A percentile compares a stretch with the other conserved stretches of the same genome.
Evolutionary conservation across 2,329 filamentous ascomycete genomes (phyloP).

Genomic region (Botrytis porri): DNA sequence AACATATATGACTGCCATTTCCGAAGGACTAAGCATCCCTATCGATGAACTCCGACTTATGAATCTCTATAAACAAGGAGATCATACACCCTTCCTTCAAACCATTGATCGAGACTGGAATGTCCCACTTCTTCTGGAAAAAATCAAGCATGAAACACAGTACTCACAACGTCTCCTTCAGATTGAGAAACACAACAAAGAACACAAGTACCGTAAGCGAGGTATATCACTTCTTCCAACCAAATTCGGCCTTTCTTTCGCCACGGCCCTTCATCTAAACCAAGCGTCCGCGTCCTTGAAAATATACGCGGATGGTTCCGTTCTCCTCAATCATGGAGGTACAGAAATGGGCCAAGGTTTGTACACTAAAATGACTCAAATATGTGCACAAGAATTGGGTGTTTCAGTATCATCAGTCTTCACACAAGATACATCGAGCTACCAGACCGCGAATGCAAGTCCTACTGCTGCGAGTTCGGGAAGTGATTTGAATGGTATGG

Average conservation of each 20-base stretch:
- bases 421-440: constrained; percentile 90
- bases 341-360: constrained; percentile 95
- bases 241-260: constrained; percentile 93
- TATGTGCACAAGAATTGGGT: constrained; percentile 80
- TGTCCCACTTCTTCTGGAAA: constrained; percentile 87
- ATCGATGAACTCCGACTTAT: constrained; percentile 75
- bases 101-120: constrained; percentile 77
- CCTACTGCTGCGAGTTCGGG: constrained; percentile 89
- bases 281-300: constrained; percentile 92
- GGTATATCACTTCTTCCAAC: constrained; percentile 73
- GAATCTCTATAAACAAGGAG: constrained; percentile 78
- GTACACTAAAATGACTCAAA: constrained; percentile 93
- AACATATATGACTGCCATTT: constrained; percentile 82
- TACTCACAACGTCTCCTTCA: constrained; percentile 67
- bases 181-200: constrained; percentile 72
- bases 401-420: constrained; percentile 77
- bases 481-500: constrained; percentile 94
- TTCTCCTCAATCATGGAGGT: constrained; percentile 88
- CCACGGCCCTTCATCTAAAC: constrained; percentile 86
- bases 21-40: constrained; percentile 78
- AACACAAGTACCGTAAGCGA: constrained; percentile 90
- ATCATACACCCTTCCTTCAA: constrained; percentile 88
- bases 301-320: constrained; percentile 90
- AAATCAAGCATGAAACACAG: constrained; percentile 71
- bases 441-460: constrained; percentile 89